A percentile compares a stretch with the other conserved stretches of the same genome.
Evolutionary conservation across 441 rosid species (phyloP).

Genomic region (Populus hybrid): DNA sequence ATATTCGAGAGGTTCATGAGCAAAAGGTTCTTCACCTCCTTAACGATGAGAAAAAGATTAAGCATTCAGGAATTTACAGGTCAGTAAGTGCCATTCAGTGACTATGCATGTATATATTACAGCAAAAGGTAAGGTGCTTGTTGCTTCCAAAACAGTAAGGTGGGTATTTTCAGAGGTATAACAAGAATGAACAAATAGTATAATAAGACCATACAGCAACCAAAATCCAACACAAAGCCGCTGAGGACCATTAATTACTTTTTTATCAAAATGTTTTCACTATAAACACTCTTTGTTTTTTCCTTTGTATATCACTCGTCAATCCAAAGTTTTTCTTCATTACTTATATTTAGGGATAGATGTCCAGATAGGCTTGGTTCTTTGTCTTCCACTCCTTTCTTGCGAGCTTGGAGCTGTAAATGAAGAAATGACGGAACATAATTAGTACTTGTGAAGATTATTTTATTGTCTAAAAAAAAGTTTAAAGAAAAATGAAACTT

Average conservation of each 20-base stretch:
- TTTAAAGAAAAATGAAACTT: constrained; percentile 6
- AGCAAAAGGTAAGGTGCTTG: constrained; percentile 13
- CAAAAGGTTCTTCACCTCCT: not conserved
- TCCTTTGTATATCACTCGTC: constrained; percentile 23
- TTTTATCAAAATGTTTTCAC: constrained; percentile 26
- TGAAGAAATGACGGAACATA: constrained; percentile 2
- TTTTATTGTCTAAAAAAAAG: too few relatives aligned
- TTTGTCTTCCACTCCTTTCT: constrained; percentile 27
- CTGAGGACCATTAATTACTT: constrained; percentile 21
- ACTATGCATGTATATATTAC: constrained; percentile 23
- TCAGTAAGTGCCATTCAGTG: constrained; percentile 5
- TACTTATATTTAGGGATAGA: not conserved
- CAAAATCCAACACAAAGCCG: constrained; percentile 23
- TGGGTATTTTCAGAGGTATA: constrained; percentile 18
- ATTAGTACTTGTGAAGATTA: constrained; percentile 4
- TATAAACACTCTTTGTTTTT: constrained; percentile 15
- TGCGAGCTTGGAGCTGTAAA: constrained; percentile 39
- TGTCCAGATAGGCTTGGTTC: constrained; percentile 30
- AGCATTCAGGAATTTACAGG: constrained; percentile 26
- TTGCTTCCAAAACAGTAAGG: constrained; percentile 24
- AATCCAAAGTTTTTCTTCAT: constrained; percentile 15
- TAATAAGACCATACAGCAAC: constrained; percentile 24
- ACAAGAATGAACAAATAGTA: constrained; percentile 33
- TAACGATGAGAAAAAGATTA: not conserved
- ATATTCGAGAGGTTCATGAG: not conserved